A percentile compares a stretch with the other conserved stretches of the same genome.
phyloP scores from a whole-genome alignment of 805 yeast genomes.

The Grigorovia humatica region DNA sequence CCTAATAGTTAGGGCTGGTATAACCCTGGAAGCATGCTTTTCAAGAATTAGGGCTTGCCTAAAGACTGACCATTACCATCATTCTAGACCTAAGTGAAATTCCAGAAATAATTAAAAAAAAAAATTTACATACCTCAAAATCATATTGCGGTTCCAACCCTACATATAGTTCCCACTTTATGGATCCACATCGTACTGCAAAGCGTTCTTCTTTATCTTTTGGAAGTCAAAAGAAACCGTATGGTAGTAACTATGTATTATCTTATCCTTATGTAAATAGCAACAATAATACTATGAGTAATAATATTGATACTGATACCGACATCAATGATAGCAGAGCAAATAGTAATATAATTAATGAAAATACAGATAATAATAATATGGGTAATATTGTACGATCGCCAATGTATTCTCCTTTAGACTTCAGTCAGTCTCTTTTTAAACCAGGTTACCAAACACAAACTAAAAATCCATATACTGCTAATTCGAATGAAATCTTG shows the following conservation, averaged over 20 bases:
- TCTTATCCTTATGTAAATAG: conserved; percentile 3
- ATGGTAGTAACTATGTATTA: conserved; percentile 7
- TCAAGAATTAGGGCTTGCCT: too few species aligned
- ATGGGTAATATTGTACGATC: conserved; percentile 9
- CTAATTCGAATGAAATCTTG: not conserved
- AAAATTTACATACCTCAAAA: not conserved
- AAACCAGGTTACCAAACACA: not conserved
- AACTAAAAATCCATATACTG: not conserved
- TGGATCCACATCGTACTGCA: conserved; percentile 21
- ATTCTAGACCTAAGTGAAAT: too few species aligned
- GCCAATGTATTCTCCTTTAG: conserved; percentile 25
- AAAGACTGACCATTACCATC: too few species aligned
- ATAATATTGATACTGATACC: conserved; percentile 2
- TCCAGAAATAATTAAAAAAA: not conserved
- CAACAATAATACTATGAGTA: conserved; percentile 3
- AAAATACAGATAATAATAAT: not conserved
- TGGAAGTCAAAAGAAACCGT: conserved; percentile 18
- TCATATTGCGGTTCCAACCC: not conserved
- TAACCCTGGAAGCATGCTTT: too few species aligned
- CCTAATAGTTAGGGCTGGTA: too few species aligned
- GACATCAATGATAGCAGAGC: not conserved
- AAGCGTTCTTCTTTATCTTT: conserved; percentile 26
- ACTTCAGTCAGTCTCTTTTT: conserved; percentile 7
- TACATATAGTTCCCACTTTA: not conserved
- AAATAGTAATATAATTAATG: not conserved